These are phyloP conservation scores for Tanacetum coccineum DNA, from an alignment of 129 eudicot species.

Conservation along the genomic window DNA sequence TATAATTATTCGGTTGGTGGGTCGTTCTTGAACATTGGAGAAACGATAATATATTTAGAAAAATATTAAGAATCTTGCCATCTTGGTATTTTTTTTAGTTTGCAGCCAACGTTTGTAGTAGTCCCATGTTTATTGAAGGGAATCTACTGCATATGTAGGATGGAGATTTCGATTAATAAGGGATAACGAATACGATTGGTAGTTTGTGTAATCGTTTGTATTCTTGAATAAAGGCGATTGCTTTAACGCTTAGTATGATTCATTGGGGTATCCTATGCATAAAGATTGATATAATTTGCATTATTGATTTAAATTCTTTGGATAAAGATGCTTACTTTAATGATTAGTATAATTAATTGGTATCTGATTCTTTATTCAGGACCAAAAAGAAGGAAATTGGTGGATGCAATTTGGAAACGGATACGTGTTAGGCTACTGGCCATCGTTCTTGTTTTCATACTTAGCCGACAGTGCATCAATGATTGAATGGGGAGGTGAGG, in stretches of 20 bases:
- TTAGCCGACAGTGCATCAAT: constrained; percentile 79
- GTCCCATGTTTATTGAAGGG: constrained; percentile 15
- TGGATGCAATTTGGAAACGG: constrained; percentile 94
- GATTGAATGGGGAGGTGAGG: constrained; percentile 96
- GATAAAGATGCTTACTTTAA: constrained; percentile 9
- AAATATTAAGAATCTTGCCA: constrained; percentile 23
- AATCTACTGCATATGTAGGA: not conserved
- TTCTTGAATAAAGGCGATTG: too few species aligned
- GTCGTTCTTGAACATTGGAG: constrained; percentile 25
- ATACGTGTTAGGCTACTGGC: constrained; percentile 86
- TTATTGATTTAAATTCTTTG: not conserved
- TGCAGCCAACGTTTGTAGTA: constrained; percentile 21
- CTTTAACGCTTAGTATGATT: not conserved
- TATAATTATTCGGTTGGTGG: constrained; percentile 30
- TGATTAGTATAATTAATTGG: constrained; percentile 7
- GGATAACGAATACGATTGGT: not conserved
- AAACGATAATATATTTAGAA: constrained; percentile 10
- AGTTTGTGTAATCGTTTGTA: not conserved
- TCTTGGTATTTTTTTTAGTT: constrained; percentile 18
- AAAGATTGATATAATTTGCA: not conserved
- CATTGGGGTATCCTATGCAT: not conserved
- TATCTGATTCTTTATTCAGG: constrained; percentile 36
- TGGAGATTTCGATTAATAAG: too few species aligned
- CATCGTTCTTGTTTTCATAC: constrained; percentile 74
- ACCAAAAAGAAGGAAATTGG: constrained; percentile 90